Evolutionary conservation across 2,329 filamentous ascomycete species (phyloP), one percentile per base, ranked within the genome.

Genomic region (Penicillium sp.): DNA sequence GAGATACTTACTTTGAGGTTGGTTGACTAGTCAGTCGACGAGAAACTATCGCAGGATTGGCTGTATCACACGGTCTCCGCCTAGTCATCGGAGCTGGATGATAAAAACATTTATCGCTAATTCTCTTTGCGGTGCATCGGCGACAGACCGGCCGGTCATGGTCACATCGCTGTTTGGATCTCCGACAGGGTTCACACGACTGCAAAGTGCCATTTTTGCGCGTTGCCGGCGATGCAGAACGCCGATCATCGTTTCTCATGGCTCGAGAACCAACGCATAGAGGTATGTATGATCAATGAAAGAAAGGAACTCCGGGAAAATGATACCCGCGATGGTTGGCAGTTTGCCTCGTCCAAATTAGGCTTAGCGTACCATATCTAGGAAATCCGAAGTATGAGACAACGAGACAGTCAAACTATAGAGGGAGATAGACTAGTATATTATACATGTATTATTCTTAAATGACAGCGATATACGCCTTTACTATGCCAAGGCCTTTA

Each of bases 81-180:
- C 68, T 74, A 21, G 73, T 75, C 73, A 75, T 75, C 5, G 73
- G 73, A 6, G 73, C 71, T 48, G 73, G 73, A 57, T 75, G 73
- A 50, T 76, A 75, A 46, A 73, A 73, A 49, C 73, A 75, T 57
- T 65, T 62, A 19, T 69, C 62, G 8, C 52, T 59, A 45, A 72
- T 71, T 29, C 69, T 66, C 49, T 71, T 73, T 6, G 65, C 47
- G n/a, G 58, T 55, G 48, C 72, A 74, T 62, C 70, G 60, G 27
- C 68, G 66, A 58, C 72, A 76, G 7, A 73, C 62, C 2, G 73
- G 73, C 42, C 69, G 63, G 7, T 64, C 67, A 57, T 75, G 73
- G 47, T 74, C 72, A 57, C 73, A 75, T 53, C 69, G 70, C 41
- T 74, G 63, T 56, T 76, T 75, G 15, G 72, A 70, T 56, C 72